These are phyloP conservation scores for Pseudogymnoascus sp. DNA, from an alignment of 2,329 filamentous ascomycete genomes.

Conservation along the genomic window DNA sequence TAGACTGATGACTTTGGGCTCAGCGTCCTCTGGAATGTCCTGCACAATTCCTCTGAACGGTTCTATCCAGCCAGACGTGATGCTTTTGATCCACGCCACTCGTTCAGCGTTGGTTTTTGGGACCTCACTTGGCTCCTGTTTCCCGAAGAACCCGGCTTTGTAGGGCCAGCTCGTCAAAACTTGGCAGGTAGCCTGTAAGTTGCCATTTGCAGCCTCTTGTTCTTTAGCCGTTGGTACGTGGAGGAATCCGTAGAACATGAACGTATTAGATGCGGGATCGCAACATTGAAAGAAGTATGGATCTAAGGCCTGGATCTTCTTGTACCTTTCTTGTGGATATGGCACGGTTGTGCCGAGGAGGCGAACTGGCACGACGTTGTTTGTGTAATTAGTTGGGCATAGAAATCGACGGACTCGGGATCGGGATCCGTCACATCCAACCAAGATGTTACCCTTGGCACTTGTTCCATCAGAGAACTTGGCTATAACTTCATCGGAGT, in stretches of 20 bases:
- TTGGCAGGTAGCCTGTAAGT: constrained; percentile 28
- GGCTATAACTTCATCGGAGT: constrained; percentile 29
- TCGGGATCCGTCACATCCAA: constrained; percentile 39
- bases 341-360: constrained; percentile 28
- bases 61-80: constrained; percentile 29
- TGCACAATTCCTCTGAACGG: constrained; percentile 28
- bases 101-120: constrained; percentile 26
- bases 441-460: constrained; percentile 36
- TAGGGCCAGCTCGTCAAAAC: constrained; percentile 36
- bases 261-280: constrained; percentile 32
- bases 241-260: constrained; percentile 34
- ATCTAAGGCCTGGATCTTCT: constrained; percentile 28
- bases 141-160: constrained; percentile 28
- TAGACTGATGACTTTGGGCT: constrained; percentile 28
- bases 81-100: constrained; percentile 26
- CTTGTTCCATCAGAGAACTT: constrained; percentile 37
- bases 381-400: constrained; percentile 17
- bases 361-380: constrained; percentile 22
- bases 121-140: constrained; percentile 24
- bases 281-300: constrained; percentile 35
- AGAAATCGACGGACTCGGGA: constrained; percentile 31
- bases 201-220: constrained; percentile 22
- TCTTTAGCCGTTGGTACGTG: constrained; percentile 30
- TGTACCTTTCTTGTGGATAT: constrained; percentile 26
- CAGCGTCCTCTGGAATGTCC: constrained; percentile 27